A percentile compares a stretch with the other conserved stretches of the same genome.
Conservation (phyloP, 1,139 yeast genomes). For the Kodamaea fungicola region DNA sequence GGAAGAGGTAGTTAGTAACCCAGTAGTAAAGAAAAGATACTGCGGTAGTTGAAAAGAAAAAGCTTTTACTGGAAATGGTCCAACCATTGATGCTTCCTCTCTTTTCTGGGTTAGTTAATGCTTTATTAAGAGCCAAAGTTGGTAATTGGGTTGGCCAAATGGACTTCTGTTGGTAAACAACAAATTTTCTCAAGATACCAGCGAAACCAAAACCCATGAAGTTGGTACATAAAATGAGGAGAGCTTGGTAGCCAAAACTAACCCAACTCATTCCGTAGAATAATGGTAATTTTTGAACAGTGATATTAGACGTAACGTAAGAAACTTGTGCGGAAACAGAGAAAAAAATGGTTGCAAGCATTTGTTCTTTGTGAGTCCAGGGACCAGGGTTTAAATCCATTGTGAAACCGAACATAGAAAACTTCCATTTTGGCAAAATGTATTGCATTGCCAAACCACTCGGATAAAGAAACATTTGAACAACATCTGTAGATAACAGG, state of each 20-base stretch:
- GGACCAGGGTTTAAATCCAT: conserved; percentile 23
- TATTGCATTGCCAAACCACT: conserved; percentile 37
- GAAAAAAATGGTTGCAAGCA: conserved; percentile 17
- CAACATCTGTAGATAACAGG: conserved; percentile 40
- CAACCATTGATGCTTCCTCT: conserved; percentile 17
- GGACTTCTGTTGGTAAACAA: conserved; percentile 13
- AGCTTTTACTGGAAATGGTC: conserved; percentile 16
- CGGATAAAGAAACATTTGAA: conserved; percentile 58
- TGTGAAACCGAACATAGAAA: conserved; percentile 15
- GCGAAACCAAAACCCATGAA: conserved; percentile 23
- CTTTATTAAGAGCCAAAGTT: conserved; percentile 17
- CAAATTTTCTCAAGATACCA: conserved; percentile 17
- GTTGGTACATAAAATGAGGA: conserved; percentile 14
- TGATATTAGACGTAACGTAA: conserved; percentile 15
- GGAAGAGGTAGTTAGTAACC: conserved; percentile 17
- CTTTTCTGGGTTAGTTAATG: conserved; percentile 15
- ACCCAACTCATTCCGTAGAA: conserved; percentile 16
- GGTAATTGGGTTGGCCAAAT: conserved; percentile 19
- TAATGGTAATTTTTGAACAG: conserved; percentile 12
- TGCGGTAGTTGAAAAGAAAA: conserved; percentile 10
- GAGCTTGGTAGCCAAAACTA: conserved; percentile 14
- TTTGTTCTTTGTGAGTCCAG: conserved; percentile 21
- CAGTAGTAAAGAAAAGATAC: conserved; percentile 17
- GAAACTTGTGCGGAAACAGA: conserved; percentile 12
- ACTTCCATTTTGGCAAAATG: conserved; percentile 20